phyloP scores from a whole-genome alignment of 495 filamentous ascomycete genomes.

The Podospora conica region DNA sequence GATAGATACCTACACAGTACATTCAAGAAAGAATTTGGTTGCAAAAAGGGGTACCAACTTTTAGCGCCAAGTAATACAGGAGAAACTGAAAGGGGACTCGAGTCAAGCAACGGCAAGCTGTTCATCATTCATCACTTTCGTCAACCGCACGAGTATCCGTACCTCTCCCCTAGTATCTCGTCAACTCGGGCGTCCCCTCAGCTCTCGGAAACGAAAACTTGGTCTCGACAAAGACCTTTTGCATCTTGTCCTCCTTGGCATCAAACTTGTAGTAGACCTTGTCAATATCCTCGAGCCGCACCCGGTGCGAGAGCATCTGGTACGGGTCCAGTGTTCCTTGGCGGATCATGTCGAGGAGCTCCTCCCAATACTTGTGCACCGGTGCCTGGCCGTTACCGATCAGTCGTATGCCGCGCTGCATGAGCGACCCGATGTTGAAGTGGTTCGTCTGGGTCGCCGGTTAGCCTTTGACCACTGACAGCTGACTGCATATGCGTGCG shows the following conservation, averaged over 20 bases:
- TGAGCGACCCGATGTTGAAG: constrained; percentile 78
- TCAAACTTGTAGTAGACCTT: constrained; percentile 67
- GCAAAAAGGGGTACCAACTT: background rate
- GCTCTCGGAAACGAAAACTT: constrained; percentile 54
- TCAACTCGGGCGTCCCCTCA: constrained; percentile 50
- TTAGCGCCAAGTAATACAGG: background rate
- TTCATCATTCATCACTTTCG: background rate
- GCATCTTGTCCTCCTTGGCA: constrained; percentile 58
- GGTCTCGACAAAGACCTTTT: constrained; percentile 69
- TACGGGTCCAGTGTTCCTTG: constrained; percentile 66
- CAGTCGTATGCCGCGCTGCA: constrained; percentile 78
- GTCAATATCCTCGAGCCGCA: constrained; percentile 68
- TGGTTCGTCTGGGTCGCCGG: constrained; percentile 55
- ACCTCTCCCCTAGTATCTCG: constrained; percentile 21
- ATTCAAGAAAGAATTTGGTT: too few relatives aligned
- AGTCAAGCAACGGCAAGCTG: background rate
- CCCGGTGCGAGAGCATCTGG: constrained; percentile 73
- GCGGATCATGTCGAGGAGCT: constrained; percentile 64
- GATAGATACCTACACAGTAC: too few relatives aligned
- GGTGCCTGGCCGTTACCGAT: constrained; percentile 82
- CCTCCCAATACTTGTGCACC: constrained; percentile 77
- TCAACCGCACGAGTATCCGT: background rate
- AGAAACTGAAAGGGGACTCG: background rate
- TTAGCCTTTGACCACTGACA: background rate
- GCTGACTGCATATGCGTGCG: too few relatives aligned